Evolutionary conservation across 2,329 filamentous ascomycete species (phyloP).

Genomic region (Pleoardoris graminearum): DNA sequence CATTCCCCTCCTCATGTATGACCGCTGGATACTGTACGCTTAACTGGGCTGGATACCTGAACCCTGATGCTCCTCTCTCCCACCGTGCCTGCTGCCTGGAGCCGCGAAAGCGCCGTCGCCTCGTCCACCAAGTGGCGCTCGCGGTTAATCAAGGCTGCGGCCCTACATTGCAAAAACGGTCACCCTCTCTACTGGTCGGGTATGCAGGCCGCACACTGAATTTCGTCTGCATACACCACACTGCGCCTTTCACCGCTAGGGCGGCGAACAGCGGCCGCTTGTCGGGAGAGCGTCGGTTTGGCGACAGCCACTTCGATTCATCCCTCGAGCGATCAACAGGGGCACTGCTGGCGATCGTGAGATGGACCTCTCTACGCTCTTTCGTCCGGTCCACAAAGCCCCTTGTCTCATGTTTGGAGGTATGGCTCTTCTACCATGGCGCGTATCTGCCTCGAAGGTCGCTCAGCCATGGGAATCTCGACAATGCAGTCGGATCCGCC

Average conservation of each 20-base stretch:
- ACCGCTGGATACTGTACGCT: too few relatives aligned
- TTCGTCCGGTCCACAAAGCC: background rate
- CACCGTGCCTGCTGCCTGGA: background rate
- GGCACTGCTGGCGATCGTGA: conserved; percentile 4
- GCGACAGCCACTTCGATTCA: background rate
- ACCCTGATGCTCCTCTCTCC: conserved; percentile 5
- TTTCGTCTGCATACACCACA: background rate
- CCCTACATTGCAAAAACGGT: background rate
- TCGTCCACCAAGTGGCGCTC: background rate
- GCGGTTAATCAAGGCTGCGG: background rate
- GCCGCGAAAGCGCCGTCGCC: background rate
- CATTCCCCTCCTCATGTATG: too few relatives aligned
- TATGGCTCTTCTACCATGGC: background rate
- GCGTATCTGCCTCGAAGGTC: background rate
- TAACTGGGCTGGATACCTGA: background rate
- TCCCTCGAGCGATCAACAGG: background rate
- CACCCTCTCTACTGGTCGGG: background rate
- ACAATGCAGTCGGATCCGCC: background rate
- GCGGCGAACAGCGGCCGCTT: conserved; percentile 1
- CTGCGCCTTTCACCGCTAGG: background rate
- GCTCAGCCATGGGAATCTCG: background rate
- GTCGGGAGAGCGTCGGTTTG: background rate
- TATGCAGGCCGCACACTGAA: background rate
- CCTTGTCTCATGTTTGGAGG: background rate
- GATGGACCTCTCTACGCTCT: background rate